phyloP scores from a whole-genome alignment of 176 grass and related monocot genomes.

The Miscanthus lutarioriparius region DNA sequence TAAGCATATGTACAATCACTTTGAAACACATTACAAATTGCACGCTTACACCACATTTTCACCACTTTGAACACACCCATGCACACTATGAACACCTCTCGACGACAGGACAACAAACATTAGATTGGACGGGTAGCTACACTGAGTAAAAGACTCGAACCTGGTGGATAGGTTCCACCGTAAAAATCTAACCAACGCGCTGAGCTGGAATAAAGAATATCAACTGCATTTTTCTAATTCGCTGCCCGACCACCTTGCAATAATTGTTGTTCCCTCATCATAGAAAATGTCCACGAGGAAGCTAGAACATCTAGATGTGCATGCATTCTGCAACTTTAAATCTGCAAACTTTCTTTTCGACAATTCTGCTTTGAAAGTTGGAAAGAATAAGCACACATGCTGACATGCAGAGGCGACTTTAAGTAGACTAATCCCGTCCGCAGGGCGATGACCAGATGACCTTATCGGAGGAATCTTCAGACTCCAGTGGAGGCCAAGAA shows the following conservation, averaged over 20 bases:
- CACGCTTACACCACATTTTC: too few relatives aligned
- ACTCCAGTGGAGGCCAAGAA: slow-evolving; percentile 24
- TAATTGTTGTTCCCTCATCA: background rate
- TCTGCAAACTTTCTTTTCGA: slow-evolving; percentile 8
- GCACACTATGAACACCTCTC: too few relatives aligned
- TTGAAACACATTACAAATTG: too few relatives aligned
- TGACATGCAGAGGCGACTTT: slow-evolving; percentile 36
- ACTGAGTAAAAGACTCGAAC: too few relatives aligned
- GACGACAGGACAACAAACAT: too few relatives aligned
- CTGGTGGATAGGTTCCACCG: background rate
- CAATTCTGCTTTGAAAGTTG: slow-evolving; percentile 26
- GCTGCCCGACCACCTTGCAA: background rate
- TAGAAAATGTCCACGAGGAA: slow-evolving; percentile 1
- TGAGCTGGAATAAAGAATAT: background rate
- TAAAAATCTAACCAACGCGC: background rate
- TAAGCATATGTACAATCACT: too few relatives aligned
- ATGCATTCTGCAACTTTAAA: slow-evolving; percentile 9
- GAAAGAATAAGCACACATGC: slow-evolving; percentile 12
- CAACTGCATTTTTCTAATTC: background rate
- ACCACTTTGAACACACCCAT: too few relatives aligned
- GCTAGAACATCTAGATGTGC: background rate
- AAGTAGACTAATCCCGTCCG: slow-evolving; percentile 21
- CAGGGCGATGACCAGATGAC: background rate
- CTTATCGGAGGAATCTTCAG: slow-evolving; percentile 19
- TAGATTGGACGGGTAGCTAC: too few relatives aligned